Base-by-base conservation (phyloP, 2,329 filamentous ascomycete genomes). In the Diaporthe amygdali region DNA sequence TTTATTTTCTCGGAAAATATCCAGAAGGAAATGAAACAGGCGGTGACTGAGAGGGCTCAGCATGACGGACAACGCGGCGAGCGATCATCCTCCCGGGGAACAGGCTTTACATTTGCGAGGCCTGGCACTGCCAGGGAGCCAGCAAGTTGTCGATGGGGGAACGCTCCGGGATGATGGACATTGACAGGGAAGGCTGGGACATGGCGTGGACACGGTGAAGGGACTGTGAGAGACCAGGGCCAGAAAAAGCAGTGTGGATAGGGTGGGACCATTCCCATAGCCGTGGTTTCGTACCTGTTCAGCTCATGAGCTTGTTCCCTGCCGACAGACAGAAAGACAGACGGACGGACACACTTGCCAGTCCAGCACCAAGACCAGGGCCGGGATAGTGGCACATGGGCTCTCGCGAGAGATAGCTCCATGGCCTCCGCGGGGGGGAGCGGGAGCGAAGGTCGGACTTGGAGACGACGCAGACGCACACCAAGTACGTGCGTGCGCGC, bases 141-240 rank as follows among this genome's bases (percentile, higher is more conserved):
- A 71, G 56, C 68, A 73, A 47, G 69, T 69, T 73, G 71, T 64
- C 41, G 71, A 73, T 73, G 71, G 69, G 71, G 68, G 69, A 71
- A 41, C 51, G 39, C 67, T 71, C 71, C 71, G 64, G 68, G 61
- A 68, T 72, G 71, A 72, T 71, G 71, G 61, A 46, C 71, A 72
- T 68, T 69, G 67, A 72, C 71, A 72, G 68, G 71, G 71, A 66
- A 55, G 39, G 39, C 51, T 49, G 63, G 47, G 63, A 66, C 63
- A 66, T 66, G 47, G 63, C 34, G 63, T 52, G 64, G 54, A 55
- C 71, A 71, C 71, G 69, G 71, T 71, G 46, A 66, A 68, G 56
- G 41, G 47, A 71, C 71, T 73, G 71, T 73, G 71, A 71, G 41
- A 25, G 68, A 67, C 59, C 41, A 66, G 63, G 54, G 32, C 54